These are phyloP conservation scores for Vaccinium darrowii DNA, from an alignment of 148 eudicot species.

Conservation along the genomic window DNA sequence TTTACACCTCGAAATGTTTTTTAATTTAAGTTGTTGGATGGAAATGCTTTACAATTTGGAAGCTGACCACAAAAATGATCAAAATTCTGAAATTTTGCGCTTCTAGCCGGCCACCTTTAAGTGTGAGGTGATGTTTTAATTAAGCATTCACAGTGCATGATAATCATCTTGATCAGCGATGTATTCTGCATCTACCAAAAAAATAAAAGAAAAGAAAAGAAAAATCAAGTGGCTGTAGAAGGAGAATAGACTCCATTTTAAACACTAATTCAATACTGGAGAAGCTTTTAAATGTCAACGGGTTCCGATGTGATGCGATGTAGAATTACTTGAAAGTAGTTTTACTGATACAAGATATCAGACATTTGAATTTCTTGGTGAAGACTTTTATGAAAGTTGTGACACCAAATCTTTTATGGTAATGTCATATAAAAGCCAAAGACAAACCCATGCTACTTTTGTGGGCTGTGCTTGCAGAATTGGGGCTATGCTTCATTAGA, in stretches of 20 bases:
- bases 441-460: background rate
- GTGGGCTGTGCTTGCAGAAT: background rate
- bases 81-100: background rate
- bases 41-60: conserved; percentile 7
- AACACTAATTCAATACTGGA: background rate
- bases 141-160: background rate
- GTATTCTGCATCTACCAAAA: background rate
- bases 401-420: background rate
- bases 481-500: background rate
- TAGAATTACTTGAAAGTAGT: background rate
- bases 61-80: background rate
- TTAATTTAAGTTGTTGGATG: background rate
- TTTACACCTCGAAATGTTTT: background rate
- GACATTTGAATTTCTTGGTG: background rate
- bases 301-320: background rate
- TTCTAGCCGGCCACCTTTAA: background rate
- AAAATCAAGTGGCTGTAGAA: background rate
- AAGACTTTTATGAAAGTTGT: background rate
- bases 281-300: background rate
- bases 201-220: background rate
- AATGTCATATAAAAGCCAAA: background rate
- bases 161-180: background rate
- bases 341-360: background rate
- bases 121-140: background rate
- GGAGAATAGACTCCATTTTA: background rate